These are phyloP conservation scores for Chlorella variabilis DNA, from an alignment of 163 green algal species.

Conservation along the genomic window DNA sequence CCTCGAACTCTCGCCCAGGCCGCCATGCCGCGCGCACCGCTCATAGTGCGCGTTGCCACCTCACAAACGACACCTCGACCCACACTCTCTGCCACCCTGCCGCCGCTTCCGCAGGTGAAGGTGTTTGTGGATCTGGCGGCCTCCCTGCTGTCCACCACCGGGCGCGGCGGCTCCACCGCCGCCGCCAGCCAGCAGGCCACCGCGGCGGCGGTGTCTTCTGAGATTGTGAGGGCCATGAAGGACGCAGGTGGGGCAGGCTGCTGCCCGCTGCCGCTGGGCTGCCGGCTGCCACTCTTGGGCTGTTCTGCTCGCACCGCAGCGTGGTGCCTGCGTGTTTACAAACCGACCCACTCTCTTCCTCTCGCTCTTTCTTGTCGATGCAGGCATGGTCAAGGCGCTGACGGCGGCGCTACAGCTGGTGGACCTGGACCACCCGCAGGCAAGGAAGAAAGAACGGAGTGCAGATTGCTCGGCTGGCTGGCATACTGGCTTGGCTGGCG, in stretches of 20 bases:
- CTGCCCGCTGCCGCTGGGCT: too few relatives aligned
- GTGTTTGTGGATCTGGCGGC: constrained; percentile 73
- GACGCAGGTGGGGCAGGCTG: constrained; percentile 50
- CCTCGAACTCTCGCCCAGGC: too few relatives aligned
- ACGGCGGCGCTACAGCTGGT: constrained; percentile 70
- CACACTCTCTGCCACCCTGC: too few relatives aligned
- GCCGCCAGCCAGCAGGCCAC: constrained; percentile 15
- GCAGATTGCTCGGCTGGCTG: neutral
- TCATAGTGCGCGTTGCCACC: too few relatives aligned
- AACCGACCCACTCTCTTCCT: neutral
- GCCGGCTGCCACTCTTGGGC: neutral
- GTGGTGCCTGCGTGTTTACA: neutral
- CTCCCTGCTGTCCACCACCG: constrained; percentile 59
- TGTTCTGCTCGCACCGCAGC: neutral
- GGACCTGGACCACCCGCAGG: constrained; percentile 80
- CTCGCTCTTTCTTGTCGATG: neutral
- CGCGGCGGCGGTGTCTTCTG: constrained; percentile 54
- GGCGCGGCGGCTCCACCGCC: neutral
- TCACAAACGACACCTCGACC: too few relatives aligned
- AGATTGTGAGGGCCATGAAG: constrained; percentile 80
- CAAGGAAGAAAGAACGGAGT: too few relatives aligned
- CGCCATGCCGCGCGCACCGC: too few relatives aligned
- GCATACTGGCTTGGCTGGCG: neutral
- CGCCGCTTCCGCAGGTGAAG: constrained; percentile 63
- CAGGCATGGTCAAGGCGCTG: constrained; percentile 78